Percentiles rank a stretch among this genome's conserved stretches.
Conservation (phyloP, 139 green algal genomes). For the Chlorella sp. region DNA sequence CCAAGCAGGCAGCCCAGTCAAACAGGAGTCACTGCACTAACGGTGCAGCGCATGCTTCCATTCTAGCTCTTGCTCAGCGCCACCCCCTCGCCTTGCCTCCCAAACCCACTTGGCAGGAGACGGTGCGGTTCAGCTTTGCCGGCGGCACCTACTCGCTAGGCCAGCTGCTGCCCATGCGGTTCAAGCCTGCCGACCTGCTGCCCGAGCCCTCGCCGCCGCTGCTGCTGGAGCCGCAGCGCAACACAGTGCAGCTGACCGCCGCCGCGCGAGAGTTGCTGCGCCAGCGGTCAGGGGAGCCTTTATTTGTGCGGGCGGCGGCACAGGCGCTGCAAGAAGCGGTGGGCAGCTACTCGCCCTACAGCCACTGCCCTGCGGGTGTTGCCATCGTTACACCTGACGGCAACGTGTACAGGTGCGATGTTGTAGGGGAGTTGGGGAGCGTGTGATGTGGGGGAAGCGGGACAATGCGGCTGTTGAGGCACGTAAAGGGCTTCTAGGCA, state of each 20-base stretch:
- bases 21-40: too few species aligned
- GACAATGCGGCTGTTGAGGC: too few species aligned
- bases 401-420: constrained; percentile 48
- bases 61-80: too few species aligned
- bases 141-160: constrained; percentile 57
- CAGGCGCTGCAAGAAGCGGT: constrained; percentile 55
- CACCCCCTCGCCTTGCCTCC: too few species aligned
- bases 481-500: too few species aligned
- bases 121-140: constrained; percentile 69
- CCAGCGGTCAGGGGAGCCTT: neutral
- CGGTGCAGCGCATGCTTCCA: too few species aligned
- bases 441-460: too few species aligned
- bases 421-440: too few species aligned
- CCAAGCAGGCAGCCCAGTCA: too few species aligned
- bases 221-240: constrained; percentile 77
- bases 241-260: constrained; percentile 52
- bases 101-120: constrained; percentile 52
- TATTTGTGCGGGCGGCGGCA: constrained; percentile 50
- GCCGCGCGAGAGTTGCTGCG: constrained; percentile 9
- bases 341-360: constrained; percentile 83
- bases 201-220: constrained; percentile 60
- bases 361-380: constrained; percentile 73
- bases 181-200: constrained; percentile 79
- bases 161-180: constrained; percentile 79
- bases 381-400: constrained; percentile 62